Evolutionary conservation across 257 asterid genomes (phyloP).

Genomic region (Mentha longifolia): DNA sequence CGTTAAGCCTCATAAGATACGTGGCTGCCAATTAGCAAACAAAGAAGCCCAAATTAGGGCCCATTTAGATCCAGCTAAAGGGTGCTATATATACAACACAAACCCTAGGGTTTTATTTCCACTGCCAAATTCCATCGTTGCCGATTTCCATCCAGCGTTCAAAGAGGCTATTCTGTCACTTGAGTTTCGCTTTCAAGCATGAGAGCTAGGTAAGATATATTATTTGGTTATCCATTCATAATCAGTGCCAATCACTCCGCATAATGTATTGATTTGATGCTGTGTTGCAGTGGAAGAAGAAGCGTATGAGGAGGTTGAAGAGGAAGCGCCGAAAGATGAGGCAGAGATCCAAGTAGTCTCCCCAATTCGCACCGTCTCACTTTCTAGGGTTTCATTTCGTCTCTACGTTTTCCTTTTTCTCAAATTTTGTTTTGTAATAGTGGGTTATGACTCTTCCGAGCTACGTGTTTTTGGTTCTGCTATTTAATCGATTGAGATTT

Average conservation of each 20-base stretch:
- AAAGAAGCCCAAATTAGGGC: slow-evolving; percentile 25
- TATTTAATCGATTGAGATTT: slow-evolving; percentile 11
- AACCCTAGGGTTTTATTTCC: slow-evolving; percentile 26
- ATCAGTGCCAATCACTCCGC: not conserved
- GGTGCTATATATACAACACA: slow-evolving; percentile 19
- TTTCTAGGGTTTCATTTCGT: slow-evolving; percentile 24
- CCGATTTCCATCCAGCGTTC: not conserved
- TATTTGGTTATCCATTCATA: not conserved
- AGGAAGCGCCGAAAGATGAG: slow-evolving; percentile 55
- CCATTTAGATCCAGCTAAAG: not conserved
- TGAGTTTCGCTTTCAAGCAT: slow-evolving; percentile 22
- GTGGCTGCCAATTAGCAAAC: not conserved
- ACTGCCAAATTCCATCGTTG: not conserved
- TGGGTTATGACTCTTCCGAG: slow-evolving; percentile 4
- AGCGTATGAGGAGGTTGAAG: slow-evolving; percentile 50
- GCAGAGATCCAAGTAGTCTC: slow-evolving; percentile 44
- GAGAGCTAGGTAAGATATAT: slow-evolving; percentile 38
- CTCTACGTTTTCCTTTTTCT: not conserved
- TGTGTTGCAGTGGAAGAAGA: slow-evolving; percentile 44
- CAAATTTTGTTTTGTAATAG: slow-evolving; percentile 21
- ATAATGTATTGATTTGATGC: not conserved
- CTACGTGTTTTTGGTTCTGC: slow-evolving; percentile 25
- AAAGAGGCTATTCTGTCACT: not conserved
- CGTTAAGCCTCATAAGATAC: not conserved
- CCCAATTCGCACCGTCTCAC: not conserved